These are phyloP conservation scores for Neurospora discreta DNA, from an alignment of 495 filamentous ascomycete genomes.

Conservation along the genomic window DNA sequence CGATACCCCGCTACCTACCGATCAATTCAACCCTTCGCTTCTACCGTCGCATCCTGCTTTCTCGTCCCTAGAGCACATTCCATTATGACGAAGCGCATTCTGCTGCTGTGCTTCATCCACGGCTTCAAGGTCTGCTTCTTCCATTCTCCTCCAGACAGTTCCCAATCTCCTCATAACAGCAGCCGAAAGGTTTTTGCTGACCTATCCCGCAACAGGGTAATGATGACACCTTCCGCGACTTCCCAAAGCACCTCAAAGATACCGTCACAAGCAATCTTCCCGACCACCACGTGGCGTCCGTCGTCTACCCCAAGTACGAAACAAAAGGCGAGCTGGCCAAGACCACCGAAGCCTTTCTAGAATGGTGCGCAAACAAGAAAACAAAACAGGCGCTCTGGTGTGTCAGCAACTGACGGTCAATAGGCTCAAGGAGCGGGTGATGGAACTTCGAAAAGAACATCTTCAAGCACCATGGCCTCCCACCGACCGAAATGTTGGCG, in stretches of 20 bases:
- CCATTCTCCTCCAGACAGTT: neutral
- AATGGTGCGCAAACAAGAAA: constrained; percentile 48
- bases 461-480: constrained; percentile 71
- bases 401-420: neutral
- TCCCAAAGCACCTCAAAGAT: constrained; percentile 60
- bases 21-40: neutral
- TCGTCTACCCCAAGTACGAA: constrained; percentile 84
- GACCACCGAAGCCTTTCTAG: constrained; percentile 64
- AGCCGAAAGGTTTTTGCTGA: neutral
- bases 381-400: neutral
- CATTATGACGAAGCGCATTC: constrained; percentile 58
- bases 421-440: constrained; percentile 84
- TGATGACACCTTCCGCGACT: constrained; percentile 75
- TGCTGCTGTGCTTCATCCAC: constrained; percentile 84
- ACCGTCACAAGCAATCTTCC: constrained; percentile 60
- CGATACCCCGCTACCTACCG: neutral
- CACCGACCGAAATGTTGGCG: constrained; percentile 72
- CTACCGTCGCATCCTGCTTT: neutral
- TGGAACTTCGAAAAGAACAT: constrained; percentile 68
- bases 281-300: constrained; percentile 52
- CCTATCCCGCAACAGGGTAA: constrained; percentile 45
- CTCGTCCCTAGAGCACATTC: neutral
- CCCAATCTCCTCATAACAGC: neutral
- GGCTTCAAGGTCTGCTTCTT: constrained; percentile 68
- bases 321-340: constrained; percentile 75